Conservation (phyloP, 805 yeast species). For the Hagleromyces aurorensis region DNA sequence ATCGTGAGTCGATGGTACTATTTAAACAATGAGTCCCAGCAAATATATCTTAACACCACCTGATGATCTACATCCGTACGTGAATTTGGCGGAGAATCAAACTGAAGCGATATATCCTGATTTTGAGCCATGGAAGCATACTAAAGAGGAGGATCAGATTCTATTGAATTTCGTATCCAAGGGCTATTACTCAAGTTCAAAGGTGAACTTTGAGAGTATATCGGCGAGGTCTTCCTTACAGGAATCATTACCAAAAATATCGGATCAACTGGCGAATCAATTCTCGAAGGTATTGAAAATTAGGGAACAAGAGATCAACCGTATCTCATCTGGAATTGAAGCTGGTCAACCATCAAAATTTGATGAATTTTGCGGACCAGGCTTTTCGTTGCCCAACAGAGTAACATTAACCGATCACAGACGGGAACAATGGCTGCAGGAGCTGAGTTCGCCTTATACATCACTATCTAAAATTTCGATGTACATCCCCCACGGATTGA, state of each 20-base stretch:
- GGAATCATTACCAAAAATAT: conserved; percentile 27
- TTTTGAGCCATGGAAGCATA: conserved; percentile 31
- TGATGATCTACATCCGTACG: conserved; percentile 28
- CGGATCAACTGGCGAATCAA: conserved; percentile 24
- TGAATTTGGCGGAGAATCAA: conserved; percentile 8
- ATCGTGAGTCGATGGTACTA: no score
- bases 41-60: conserved; percentile 29
- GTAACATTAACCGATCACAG: conserved; percentile 86
- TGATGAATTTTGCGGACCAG: conserved; percentile 26
- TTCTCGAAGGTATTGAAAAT: conserved; percentile 24
- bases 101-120: conserved; percentile 23
- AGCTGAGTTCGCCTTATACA: conserved; percentile 58
- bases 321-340: conserved; percentile 15
- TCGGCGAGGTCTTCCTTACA: conserved; percentile 32
- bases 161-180: conserved; percentile 27
- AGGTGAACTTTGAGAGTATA: conserved; percentile 31
- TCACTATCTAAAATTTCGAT: conserved; percentile 63
- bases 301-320: conserved; percentile 28
- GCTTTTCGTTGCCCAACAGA: conserved; percentile 34
- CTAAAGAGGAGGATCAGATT: conserved; percentile 26
- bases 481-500: conserved; percentile 85
- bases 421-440: conserved; percentile 77
- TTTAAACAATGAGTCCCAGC: conserved; percentile 15
- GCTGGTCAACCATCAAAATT: conserved; percentile 7
- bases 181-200: conserved; percentile 29